Evolutionary conservation across 1,284 basidiomycete genomes (phyloP).

Genomic region (Rhodotorula sp.): DNA sequence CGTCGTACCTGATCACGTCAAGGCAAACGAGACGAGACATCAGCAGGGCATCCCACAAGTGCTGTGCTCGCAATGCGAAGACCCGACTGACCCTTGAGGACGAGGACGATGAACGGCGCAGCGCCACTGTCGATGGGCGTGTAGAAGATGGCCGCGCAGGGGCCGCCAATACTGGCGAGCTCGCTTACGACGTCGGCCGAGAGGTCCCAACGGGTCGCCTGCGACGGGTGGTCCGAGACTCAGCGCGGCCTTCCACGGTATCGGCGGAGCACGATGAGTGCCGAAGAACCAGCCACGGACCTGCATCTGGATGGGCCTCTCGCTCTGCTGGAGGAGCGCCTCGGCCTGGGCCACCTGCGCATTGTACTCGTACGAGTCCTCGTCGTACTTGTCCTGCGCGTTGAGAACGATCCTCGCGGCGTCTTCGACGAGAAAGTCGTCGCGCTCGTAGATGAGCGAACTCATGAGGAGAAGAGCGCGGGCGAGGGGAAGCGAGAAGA

Average conservation of each 20-base stretch:
- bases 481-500: constrained; percentile 34
- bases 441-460: constrained; percentile 29
- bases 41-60: no score
- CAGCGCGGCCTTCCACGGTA: neutral
- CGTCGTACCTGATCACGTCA: constrained; percentile 44
- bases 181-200: constrained; percentile 29
- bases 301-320: constrained; percentile 20
- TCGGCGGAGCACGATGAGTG: no score
- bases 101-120: constrained; percentile 34
- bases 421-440: constrained; percentile 17
- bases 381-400: neutral
- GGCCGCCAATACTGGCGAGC: constrained; percentile 15
- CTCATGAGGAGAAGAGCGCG: constrained; percentile 25
- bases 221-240: no score
- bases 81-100: constrained; percentile 28
- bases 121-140: constrained; percentile 5
- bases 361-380: neutral
- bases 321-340: constrained; percentile 5
- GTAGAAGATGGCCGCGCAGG: constrained; percentile 31
- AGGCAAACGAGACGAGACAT: neutral
- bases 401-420: constrained; percentile 11
- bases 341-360: constrained; percentile 9
- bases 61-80: no score
- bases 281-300: neutral
- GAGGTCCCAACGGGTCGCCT: constrained; percentile 26